Base-by-base conservation (phyloP, 495 filamentous ascomycete genomes). In the Neurospora sp. region DNA sequence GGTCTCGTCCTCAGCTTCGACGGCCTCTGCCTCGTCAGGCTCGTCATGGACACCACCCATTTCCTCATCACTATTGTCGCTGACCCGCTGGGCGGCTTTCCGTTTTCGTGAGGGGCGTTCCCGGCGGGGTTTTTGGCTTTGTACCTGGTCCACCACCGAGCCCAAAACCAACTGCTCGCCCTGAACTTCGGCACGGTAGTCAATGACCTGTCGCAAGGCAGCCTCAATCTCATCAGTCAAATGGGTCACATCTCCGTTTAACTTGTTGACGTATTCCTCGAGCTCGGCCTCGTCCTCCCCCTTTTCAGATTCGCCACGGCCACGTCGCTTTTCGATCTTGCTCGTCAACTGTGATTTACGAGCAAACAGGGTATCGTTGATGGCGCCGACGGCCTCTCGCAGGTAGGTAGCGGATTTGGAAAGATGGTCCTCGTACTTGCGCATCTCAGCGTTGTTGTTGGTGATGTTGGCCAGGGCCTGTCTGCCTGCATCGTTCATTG, bases 321-420 rank as follows among this genome's bases (percentile, higher is more conserved):
- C 79, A 9, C 74, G 76, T 8, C 78, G 78, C 70, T 79, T 83
- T 39, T 81, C 74, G 11, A 70, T 71, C 20, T 77, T 39, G 18
- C 82, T 80, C 37, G 79, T 80, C 5, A 84, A 83, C 35, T 79
- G 83, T 59, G 83, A 84, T 74, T 87, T 87, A 0, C 86, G 85
- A 27, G 85, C 79, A n/a, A 81, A 84, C 42, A 82, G 78, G 9
- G 82, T 76, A 40, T 84, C 86, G 71, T 89, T 88, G 66, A 89
- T 85, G 77, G 88, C 86, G 48, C 87, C 84, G 31, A 83, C 80
- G 11, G 77, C 79, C 53, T 79, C 76, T 31, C 77, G 81, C 38
- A 85, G 77, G 31, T 79, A 72, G 16, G 72, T 75, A 72, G 81
- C 75, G 74, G 83, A 76, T 42, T 81, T 75, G 59, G 73, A 73